phyloP scores from a whole-genome alignment of 306 rosid genomes.

The Prunus fruticosa region DNA sequence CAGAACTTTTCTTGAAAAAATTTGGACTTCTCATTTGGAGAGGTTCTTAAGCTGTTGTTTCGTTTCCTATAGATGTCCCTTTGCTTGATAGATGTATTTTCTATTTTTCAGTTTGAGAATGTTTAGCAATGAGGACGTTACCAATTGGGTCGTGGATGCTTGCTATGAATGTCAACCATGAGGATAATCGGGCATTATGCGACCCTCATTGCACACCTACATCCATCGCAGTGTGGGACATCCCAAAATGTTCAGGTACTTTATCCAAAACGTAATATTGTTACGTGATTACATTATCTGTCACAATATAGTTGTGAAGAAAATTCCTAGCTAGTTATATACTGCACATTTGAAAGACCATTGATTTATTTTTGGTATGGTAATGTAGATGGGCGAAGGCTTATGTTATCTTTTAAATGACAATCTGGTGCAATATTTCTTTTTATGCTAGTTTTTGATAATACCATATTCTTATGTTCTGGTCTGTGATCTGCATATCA shows the following conservation, averaged over 20 bases:
- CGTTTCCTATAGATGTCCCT: background rate
- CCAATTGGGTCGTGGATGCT: conserved; percentile 40
- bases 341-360: background rate
- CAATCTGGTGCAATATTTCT: background rate
- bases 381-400: background rate
- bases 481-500: background rate
- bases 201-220: conserved; percentile 29
- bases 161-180: conserved; percentile 35
- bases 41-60: background rate
- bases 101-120: conserved; percentile 31
- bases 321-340: background rate
- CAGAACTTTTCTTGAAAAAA: background rate
- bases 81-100: conserved; percentile 12
- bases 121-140: conserved; percentile 38
- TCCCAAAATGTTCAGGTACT: conserved; percentile 39
- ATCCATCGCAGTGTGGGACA: conserved; percentile 40
- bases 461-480: background rate
- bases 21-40: background rate
- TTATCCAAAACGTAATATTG: background rate
- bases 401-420: background rate
- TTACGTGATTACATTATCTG: background rate
- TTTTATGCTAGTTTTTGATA: background rate
- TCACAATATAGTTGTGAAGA: background rate
- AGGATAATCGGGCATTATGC: conserved; percentile 27
- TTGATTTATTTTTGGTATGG: background rate